Base-by-base conservation (phyloP, 768 basidiomycete species). In the Amanita inopinata region DNA sequence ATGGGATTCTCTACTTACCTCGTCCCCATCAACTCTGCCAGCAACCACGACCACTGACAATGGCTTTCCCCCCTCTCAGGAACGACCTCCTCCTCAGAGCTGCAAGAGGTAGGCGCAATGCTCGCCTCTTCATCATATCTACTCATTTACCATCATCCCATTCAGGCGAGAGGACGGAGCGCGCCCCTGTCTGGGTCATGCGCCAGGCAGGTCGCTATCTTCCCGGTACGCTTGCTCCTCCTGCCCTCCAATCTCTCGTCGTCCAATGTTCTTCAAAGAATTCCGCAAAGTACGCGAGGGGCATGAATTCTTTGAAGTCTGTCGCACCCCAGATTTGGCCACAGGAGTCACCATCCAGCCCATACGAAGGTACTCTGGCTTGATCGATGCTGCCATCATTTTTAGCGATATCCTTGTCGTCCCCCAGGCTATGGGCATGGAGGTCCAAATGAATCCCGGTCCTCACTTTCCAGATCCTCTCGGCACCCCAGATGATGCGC, bases 151-250 rank as follows among this genome's bases (percentile, higher is more conserved):
- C 37, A 30, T 33, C 32, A 18, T 30, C 43, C 12, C 19, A 23
- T 44, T 11, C 51, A 83, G 88, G 88, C 20, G 83, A 94, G 61
- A 68, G 72, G 58, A 92, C 88, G 0, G 88, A 91, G 55, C 78
- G 86, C 43, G 90, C 92, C 5, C 92, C 93, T n/a, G 90, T 92
- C 44, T 97, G 93, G 93, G 85, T 94, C 38, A 97, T 97, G 93
- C 78, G 93, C 25, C 93, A 97, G 59, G 93, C 93, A 17, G 93
- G 93, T 37, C 78, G 93, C 40, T 93, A 94, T 65, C 77, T 97
- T 34, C 93, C 93, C 62, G 93, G 87, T 86, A 53, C 56, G 62
- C 58, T 46, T 35, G n/a, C 33, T 47, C 50, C 39, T 33, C 30
- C 33, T 33, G 38, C 42, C 14, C 41, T 38, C 18, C 19, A 18